Base-by-base conservation (phyloP, 768 basidiomycete species). In the Trametes punicea region DNA sequence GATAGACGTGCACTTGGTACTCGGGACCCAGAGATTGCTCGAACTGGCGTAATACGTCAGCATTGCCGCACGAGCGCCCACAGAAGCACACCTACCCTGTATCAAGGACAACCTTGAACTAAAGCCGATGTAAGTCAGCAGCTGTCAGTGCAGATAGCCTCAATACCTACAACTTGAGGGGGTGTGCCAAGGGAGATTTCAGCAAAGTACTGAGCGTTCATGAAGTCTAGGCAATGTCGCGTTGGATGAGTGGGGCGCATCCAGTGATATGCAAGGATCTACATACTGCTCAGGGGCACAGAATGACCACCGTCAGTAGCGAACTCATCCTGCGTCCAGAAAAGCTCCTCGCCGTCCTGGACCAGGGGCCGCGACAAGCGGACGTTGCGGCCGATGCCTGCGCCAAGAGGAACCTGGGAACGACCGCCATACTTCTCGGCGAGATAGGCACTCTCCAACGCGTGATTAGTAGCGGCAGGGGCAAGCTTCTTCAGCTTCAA, bases 121-220 rank as follows among this genome's bases (percentile, higher is more conserved):
- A 63, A 27, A 21, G 55, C 42, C 50, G 54, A 29, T 6, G 53
- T 47, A 31, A 54, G 33, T 50, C 57, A 15, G n/a, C 15, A 33
- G n/a, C 46, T 20, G n/a, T 38, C 41, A 16, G 33, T n/a, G 4
- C 25, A 41, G 15, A 31, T 50, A 47, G 11, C 45, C 10, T 13
- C 2, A 10, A 38, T 18, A 73, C 85, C 69, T 70, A 89, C 88
- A 3, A 67, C 74, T 72, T 98, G 96, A 31, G 93, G 81, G 20
- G 96, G 96, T 0, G 77, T 80, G 15, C 96, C 96, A 51, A 98
- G 70, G 1, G 77, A 68, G 57, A 98, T 96, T 60, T 93, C 89
- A 18, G 93, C 81, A 69, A 81, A 99, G 74, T 99, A 98, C 71
- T 99, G 95, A 31, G 97, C 95, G 70, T 98, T 98, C 85, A 95